Percentiles rank a stretch among this genome's conserved stretches.
phyloP scores from a whole-genome alignment of 225 moss, liverwort and hornwort genomes.

The Bryum argenteum region DNA sequence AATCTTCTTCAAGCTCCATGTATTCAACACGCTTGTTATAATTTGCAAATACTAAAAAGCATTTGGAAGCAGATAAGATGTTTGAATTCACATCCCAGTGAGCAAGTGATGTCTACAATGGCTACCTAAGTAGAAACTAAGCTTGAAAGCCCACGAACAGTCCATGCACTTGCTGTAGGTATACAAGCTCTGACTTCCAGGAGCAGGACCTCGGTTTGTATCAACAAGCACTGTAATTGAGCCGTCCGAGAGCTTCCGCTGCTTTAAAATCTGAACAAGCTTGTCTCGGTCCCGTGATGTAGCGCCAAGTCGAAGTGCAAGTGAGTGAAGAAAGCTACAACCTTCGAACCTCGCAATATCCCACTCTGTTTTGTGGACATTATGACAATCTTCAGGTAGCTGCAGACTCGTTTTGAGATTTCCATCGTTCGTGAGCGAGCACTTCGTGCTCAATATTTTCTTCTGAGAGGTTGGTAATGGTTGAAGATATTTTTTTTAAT shows the following conservation, averaged over 20 bases:
- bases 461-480: slow-evolving; percentile 51
- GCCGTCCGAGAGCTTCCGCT: slow-evolving; percentile 42
- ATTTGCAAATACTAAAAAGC: slow-evolving; percentile 74
- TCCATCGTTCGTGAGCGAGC: slow-evolving; percentile 51
- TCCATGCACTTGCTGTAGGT: slow-evolving; percentile 77
- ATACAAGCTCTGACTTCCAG: slow-evolving; percentile 61
- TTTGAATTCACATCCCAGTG: slow-evolving; percentile 76
- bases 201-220: slow-evolving; percentile 63
- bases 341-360: slow-evolving; percentile 76
- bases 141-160: slow-evolving; percentile 59
- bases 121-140: slow-evolving; percentile 58
- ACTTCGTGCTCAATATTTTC: slow-evolving; percentile 55
- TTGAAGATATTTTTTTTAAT: slow-evolving; percentile 63
- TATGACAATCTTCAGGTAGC: slow-evolving; percentile 59
- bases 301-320: slow-evolving; percentile 73
- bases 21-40: slow-evolving; percentile 66
- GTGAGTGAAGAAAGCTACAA: slow-evolving; percentile 84
- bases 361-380: slow-evolving; percentile 75
- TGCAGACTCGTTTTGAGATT: slow-evolving; percentile 47
- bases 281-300: slow-evolving; percentile 71
- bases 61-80: slow-evolving; percentile 48
- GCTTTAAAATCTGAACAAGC: slow-evolving; percentile 51
- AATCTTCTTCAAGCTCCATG: no score
- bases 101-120: slow-evolving; percentile 70
- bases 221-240: slow-evolving; percentile 54